phyloP scores from a whole-genome alignment of 176 grass and related monocot genomes.

The Bothriochloa decipiens region DNA sequence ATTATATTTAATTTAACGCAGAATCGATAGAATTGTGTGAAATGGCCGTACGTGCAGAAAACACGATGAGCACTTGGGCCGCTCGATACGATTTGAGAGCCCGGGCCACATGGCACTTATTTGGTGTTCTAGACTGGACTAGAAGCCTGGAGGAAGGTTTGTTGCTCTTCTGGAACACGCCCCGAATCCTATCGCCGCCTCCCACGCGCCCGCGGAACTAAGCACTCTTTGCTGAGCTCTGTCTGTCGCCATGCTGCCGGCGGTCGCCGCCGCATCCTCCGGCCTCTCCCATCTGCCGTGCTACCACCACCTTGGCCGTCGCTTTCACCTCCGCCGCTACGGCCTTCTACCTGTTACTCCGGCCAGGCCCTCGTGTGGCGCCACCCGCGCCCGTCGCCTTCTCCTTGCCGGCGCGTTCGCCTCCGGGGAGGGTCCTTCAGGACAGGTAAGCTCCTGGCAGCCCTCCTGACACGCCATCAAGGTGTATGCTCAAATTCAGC shows the following conservation, averaged over 20 bases:
- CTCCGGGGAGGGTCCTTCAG: slow-evolving; percentile 18
- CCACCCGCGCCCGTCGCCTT: neutral
- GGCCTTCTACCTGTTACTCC: neutral
- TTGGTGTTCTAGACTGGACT: neutral
- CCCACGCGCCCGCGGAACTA: neutral
- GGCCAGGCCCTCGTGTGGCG: neutral
- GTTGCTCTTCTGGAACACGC: neutral
- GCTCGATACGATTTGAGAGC: neutral
- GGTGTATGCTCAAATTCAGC: neutral
- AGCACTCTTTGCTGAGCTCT: neutral
- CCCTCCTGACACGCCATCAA: neutral
- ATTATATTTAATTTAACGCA: neutral
- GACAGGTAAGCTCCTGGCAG: slow-evolving; percentile 25
- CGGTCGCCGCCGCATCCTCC: slow-evolving; percentile 28
- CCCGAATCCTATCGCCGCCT: slow-evolving; percentile 11
- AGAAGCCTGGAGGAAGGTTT: neutral
- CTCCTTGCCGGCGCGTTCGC: slow-evolving; percentile 31
- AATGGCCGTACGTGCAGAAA: neutral
- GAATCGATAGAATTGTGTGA: neutral
- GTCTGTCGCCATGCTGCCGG: slow-evolving; percentile 36
- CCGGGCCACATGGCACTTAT: neutral
- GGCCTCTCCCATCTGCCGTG: neutral
- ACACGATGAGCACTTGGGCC: neutral
- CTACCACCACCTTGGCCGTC: neutral
- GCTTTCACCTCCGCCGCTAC: neutral